phyloP scores from a whole-genome alignment of 305 asterid species.

The Rubia tinctorum region DNA sequence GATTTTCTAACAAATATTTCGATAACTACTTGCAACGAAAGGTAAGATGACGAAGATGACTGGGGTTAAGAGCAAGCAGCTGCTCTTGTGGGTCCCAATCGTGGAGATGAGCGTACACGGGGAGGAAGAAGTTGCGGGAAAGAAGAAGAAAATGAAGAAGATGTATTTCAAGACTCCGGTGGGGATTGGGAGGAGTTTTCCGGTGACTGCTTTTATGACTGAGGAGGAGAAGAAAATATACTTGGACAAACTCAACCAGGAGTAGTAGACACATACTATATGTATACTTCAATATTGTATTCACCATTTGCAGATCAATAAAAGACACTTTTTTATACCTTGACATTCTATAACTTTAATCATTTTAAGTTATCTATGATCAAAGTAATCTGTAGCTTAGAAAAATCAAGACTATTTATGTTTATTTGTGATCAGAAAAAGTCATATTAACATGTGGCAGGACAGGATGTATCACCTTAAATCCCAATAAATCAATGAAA shows the following conservation, averaged over 20 bases:
- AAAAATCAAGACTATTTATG: too few species aligned
- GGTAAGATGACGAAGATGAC: constrained; percentile 89
- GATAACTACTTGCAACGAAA: background rate
- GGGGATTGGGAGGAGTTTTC: constrained; percentile 85
- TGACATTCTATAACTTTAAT: too few species aligned
- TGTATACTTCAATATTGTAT: background rate
- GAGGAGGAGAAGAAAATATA: constrained; percentile 50
- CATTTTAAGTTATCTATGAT: too few species aligned
- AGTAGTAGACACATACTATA: background rate
- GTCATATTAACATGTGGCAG: too few species aligned
- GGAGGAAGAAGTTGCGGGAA: background rate
- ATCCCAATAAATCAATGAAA: too few species aligned
- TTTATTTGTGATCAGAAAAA: too few species aligned
- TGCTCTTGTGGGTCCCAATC: constrained; percentile 86
- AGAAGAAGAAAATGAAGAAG: constrained; percentile 26
- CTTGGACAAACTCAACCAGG: constrained; percentile 23
- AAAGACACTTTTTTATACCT: background rate
- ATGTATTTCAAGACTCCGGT: constrained; percentile 78
- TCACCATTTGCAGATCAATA: background rate
- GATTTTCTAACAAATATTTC: too few species aligned
- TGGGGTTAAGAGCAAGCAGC: constrained; percentile 83
- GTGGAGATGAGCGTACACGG: constrained; percentile 68
- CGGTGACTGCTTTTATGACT: constrained; percentile 66
- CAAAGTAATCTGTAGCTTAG: too few species aligned
- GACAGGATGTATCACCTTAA: too few species aligned